Base-by-base conservation (phyloP, 1,284 basidiomycete genomes). In the Singerocomus rubriflavus region DNA sequence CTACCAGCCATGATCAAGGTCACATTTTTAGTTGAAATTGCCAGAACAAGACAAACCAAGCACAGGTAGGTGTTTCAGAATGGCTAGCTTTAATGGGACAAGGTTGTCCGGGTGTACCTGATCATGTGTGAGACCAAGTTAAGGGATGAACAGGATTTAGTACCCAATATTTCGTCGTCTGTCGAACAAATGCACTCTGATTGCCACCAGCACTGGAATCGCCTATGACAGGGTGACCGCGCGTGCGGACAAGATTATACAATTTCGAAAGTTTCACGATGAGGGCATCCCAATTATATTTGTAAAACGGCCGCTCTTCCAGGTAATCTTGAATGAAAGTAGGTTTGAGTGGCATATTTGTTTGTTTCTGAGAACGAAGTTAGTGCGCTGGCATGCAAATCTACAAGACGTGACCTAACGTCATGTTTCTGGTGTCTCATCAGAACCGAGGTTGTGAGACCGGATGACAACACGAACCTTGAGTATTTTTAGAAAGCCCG, bases 131-230 rank as follows among this genome's bases (percentile, higher is more conserved):
- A 66, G 59, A 46, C 5, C 12, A 26, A 4, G 17, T 44, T 31
- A 6, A n/a, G 40, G 12, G 30, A 44, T 3, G 30, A 36, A 48
- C n/a, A 32, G 16, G 32, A 49, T 21, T 17, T 69, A 75, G 54
- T 60, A 92, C 96, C 96, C 96, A 99, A 69, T 99, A 99, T 71
- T 99, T 99, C 14, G 96, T 99, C 33, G 96, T 99, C 70, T 97
- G 94, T 44, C 96, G 77, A 10, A 98, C 93, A 63, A 99, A 99
- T 0, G 96, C 97, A 62, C 91, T 96, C 73, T 99, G 96, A 57
- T 74, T 90, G 2, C 96, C 96, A 45, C 96, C 96, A 2, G 96
- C 96, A 59, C 88, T 88, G 8, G 93, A 83, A 67, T 99, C 97
- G 16, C 96, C 96, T 55, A 91, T 82, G 2, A 96, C 85, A 4